Evolutionary conservation across 306 rosid species (phyloP), one percentile per base, ranked within the genome.

Genomic region (Alnus rubra): DNA sequence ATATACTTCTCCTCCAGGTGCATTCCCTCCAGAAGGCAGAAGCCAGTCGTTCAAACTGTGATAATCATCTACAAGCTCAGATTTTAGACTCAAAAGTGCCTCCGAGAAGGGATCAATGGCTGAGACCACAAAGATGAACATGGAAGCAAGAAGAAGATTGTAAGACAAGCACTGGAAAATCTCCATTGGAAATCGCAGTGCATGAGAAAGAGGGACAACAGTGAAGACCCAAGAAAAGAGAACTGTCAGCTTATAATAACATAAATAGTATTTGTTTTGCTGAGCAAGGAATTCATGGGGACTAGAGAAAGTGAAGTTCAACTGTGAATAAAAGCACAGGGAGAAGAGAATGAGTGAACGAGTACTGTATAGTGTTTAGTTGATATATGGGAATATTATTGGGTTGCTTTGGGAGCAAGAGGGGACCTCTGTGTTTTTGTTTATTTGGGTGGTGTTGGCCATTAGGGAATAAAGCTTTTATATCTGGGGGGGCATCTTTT

Each of bases 241-340:
- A 86, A 81, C 77, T 82, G 84, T 81, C 86, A 86, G 82, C 71
- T 65, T 83, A 73, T 62, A 77, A 77, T 71, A 82, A 69, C 69
- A 58, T 78, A 70, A 39, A 71, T 73, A 70, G 72, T 65, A 45
- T 80, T 88, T 86, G 81, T 74, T 80, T 88, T 82, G 80, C 73
- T 52, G 87, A 76, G 73, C 47, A 81, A 80, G 79, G 68, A 69
- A 70, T 91, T 97, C 99, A 90, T 95, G 94, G 99, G 97, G 87
- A 92, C 79, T 90, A 85, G 94, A 64, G 85, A 88, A 92, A 92
- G 87, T 44, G 11, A 54, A 76, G 65, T n/a, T 78, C 62, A 70
- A 73, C 60, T 77, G 86, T 76, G 80, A 70, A 78, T 49, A 58
- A 82, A 73, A 52, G 77, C 53, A 74, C 53, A 74, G 70, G 44